A percentile compares a stretch with the other conserved stretches of the same genome.
Evolutionary conservation across 2,329 filamentous ascomycete genomes (phyloP).

Genomic region (Xylaria polymorpha): DNA sequence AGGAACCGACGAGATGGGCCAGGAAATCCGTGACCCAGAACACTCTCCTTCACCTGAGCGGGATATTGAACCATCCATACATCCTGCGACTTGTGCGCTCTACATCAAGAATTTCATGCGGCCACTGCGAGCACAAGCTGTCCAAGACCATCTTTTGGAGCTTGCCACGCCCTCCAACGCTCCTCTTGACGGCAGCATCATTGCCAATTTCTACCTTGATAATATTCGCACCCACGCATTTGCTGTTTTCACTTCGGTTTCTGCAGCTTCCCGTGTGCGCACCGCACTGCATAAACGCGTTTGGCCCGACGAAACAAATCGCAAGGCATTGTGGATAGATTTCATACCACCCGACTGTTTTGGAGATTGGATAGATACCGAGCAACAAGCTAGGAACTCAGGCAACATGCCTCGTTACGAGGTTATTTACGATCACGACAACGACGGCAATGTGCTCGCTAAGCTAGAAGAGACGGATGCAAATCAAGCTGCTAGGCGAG

Average conservation of each 20-base stretch:
- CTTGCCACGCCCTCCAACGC: constrained; percentile 72
- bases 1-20: constrained; percentile 36
- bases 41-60: constrained; percentile 45
- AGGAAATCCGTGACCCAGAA: constrained; percentile 39
- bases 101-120: constrained; percentile 94
- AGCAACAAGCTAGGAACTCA: constrained; percentile 57
- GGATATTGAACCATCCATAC: constrained; percentile 67
- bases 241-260: constrained; percentile 74
- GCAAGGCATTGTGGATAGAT: constrained; percentile 88
- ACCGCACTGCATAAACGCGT: constrained; percentile 79
- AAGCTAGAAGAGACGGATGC: constrained; percentile 62
- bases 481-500: constrained; percentile 42
- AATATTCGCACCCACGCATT: constrained; percentile 89
- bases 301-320: constrained; percentile 88
- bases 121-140: constrained; percentile 75
- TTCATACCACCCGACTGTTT: constrained; percentile 84
- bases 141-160: constrained; percentile 75
- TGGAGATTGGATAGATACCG: constrained; percentile 76
- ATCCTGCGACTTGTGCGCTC: constrained; percentile 79
- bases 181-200: constrained; percentile 63
- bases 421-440: constrained; percentile 73
- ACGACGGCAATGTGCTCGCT: constrained; percentile 66
- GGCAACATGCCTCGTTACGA: constrained; percentile 72
- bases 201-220: constrained; percentile 82
- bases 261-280: constrained; percentile 81